Evolutionary conservation across 495 filamentous ascomycete species (phyloP).

Genomic region (Corynascus novoguineensis): DNA sequence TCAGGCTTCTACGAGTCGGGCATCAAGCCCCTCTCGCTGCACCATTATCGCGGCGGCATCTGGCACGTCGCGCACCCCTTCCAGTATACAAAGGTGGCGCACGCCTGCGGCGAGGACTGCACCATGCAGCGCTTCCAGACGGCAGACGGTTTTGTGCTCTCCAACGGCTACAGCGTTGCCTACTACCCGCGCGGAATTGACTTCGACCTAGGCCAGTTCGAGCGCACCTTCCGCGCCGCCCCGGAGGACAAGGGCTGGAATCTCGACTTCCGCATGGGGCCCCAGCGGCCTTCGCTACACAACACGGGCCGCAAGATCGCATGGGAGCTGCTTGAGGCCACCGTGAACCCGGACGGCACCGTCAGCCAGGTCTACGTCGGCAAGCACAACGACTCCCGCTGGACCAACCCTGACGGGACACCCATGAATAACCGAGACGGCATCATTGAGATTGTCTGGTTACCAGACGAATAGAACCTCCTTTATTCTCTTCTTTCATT

Average conservation of each 20-base stretch:
- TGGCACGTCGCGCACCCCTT: conserved; percentile 50
- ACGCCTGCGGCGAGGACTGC: conserved; percentile 58
- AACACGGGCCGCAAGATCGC: conserved; percentile 47
- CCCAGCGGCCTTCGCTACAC: conserved; percentile 42
- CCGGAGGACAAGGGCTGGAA: conserved; percentile 51
- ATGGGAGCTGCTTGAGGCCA: conserved; percentile 49
- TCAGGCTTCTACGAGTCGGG: conserved; percentile 66
- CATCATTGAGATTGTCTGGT: conserved; percentile 49
- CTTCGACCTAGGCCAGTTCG: conserved; percentile 57
- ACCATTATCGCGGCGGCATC: conserved; percentile 58
- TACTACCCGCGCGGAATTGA: conserved; percentile 54
- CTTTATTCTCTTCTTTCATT: not conserved
- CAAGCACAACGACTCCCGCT: conserved; percentile 44
- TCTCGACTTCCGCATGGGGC: conserved; percentile 47
- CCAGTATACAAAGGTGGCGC: conserved; percentile 60
- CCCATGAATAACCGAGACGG: conserved; percentile 45
- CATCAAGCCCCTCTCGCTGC: conserved; percentile 56
- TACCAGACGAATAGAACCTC: conserved; percentile 22
- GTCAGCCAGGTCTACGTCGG: conserved; percentile 45
- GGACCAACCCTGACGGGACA: conserved; percentile 40
- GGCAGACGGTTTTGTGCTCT: conserved; percentile 56
- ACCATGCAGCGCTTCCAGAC: conserved; percentile 63
- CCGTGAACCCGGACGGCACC: conserved; percentile 36
- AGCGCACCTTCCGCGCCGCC: conserved; percentile 57
- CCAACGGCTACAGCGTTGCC: conserved; percentile 60